Evolutionary conservation across 257 asterid species (phyloP).

Genomic region (Avicennia marina): DNA sequence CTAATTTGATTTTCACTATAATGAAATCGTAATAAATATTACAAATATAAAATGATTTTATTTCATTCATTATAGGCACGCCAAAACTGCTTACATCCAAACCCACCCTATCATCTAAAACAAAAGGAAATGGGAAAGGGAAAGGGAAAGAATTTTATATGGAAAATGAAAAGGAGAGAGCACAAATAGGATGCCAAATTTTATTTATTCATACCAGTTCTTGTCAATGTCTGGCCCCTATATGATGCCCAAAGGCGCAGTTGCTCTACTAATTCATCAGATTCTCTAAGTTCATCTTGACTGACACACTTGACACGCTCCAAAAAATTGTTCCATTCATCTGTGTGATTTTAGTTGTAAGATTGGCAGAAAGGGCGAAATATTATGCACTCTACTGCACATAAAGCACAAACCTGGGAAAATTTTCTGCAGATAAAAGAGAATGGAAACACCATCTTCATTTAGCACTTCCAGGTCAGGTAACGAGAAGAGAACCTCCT

Average conservation of each 20-base stretch:
- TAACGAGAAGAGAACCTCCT: slow-evolving; percentile 86
- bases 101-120: too few species aligned
- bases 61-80: too few species aligned
- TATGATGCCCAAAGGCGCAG: slow-evolving; percentile 94
- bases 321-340: slow-evolving; percentile 89
- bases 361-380: slow-evolving; percentile 18
- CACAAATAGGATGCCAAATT: slow-evolving; percentile 37
- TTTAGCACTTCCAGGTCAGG: slow-evolving; percentile 75
- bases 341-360: slow-evolving; percentile 32
- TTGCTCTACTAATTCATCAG: slow-evolving; percentile 74
- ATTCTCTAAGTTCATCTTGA: slow-evolving; percentile 67
- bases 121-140: neutral
- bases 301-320: slow-evolving; percentile 60
- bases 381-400: slow-evolving; percentile 32
- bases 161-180: neutral
- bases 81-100: too few species aligned
- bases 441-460: slow-evolving; percentile 93
- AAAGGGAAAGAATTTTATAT: neutral
- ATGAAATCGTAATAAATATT: too few species aligned
- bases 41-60: too few species aligned
- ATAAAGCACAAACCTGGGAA: slow-evolving; percentile 68
- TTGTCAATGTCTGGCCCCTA: slow-evolving; percentile 87
- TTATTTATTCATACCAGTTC: slow-evolving; percentile 47
- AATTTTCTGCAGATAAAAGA: slow-evolving; percentile 85
- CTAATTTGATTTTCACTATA: too few species aligned